These are phyloP conservation scores for Craspedostauros australis DNA, from an alignment of 108 stramenopile species.

Conservation along the genomic window DNA sequence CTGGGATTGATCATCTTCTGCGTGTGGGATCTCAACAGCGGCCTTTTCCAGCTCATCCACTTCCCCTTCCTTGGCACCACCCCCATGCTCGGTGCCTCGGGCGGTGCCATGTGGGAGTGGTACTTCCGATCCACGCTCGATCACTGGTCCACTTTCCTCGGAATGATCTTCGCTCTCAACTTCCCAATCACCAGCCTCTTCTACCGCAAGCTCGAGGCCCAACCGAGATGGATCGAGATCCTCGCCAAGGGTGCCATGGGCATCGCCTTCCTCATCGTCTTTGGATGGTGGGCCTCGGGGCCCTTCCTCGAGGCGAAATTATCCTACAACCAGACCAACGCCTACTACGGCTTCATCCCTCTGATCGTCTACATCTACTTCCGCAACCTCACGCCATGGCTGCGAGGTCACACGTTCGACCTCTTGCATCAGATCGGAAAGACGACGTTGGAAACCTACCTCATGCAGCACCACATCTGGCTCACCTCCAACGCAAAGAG, in stretches of 20 bases:
- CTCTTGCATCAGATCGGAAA: slow-evolving; percentile 91
- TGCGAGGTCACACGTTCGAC: slow-evolving; percentile 77
- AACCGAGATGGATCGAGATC: slow-evolving; percentile 16
- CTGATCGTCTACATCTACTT: slow-evolving; percentile 90
- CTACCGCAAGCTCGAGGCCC: slow-evolving; percentile 77
- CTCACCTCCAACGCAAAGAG: slow-evolving; percentile 83
- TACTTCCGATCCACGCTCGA: slow-evolving; percentile 93
- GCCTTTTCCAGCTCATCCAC: slow-evolving; percentile 75
- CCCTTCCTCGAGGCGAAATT: slow-evolving; percentile 77
- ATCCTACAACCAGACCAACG: slow-evolving; percentile 91
- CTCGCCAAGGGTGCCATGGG: slow-evolving; percentile 49
- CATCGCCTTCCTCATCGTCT: slow-evolving; percentile 41
- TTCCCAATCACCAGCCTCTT: slow-evolving; percentile 86
- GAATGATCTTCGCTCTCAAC: slow-evolving; percentile 93
- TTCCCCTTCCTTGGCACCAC: slow-evolving; percentile 71
- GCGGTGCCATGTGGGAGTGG: slow-evolving; percentile 92
- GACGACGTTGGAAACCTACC: slow-evolving; percentile 95
- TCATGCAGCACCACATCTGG: slow-evolving; percentile 99
- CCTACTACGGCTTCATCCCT: slow-evolving; percentile 92
- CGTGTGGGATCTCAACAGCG: slow-evolving; percentile 81
- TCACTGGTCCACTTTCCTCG: slow-evolving; percentile 93
- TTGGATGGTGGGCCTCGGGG: slow-evolving; percentile 65
- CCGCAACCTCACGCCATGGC: slow-evolving; percentile 84
- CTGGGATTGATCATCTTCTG: slow-evolving; percentile 79
- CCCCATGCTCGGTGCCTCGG: slow-evolving; percentile 72